Evolutionary conservation across 2,329 filamentous ascomycete genomes (phyloP).

Genomic region (Aspergillus felis): DNA sequence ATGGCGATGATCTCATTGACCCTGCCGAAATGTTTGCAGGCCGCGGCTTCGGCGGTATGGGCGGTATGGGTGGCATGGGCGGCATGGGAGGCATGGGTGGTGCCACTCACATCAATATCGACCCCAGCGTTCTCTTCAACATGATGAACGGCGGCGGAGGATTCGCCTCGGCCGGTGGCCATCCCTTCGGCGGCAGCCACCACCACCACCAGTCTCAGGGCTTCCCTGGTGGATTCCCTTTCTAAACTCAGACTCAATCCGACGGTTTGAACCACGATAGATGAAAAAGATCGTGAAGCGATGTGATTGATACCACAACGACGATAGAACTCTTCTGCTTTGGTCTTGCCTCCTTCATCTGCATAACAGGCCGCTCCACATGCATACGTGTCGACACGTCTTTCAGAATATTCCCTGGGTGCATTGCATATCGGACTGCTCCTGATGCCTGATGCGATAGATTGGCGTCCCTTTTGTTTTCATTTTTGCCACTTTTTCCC

Average conservation of each 20-base stretch:
- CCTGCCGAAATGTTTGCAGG: conserved; percentile 79
- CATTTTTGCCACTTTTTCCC: conserved; percentile 1
- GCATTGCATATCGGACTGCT: conserved; percentile 11
- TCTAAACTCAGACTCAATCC: conserved; percentile 34
- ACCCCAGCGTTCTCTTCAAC: conserved; percentile 74
- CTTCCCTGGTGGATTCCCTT: conserved; percentile 56
- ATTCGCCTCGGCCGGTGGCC: conserved; percentile 50
- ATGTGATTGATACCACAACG: background rate
- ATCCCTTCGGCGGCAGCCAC: conserved; percentile 27
- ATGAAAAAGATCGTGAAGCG: background rate
- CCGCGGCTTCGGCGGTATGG: conserved; percentile 48
- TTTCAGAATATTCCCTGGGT: conserved; percentile 8
- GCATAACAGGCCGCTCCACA: conserved; percentile 1
- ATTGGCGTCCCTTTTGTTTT: conserved; percentile 4
- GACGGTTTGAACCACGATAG: background rate
- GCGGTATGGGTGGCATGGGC: conserved; percentile 37
- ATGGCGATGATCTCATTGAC: conserved; percentile 85
- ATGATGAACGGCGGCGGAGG: conserved; percentile 68
- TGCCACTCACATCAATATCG: conserved; percentile 52
- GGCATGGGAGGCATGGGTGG: conserved; percentile 57
- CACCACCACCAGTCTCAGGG: conserved; percentile 35
- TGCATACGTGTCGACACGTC: conserved; percentile 4
- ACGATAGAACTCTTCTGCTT: background rate
- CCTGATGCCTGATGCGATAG: conserved; percentile 6
- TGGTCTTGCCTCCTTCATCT: conserved; percentile 1